Evolutionary conservation across 192 early-diverging fungal genomes (phyloP).

Genomic region (Linnemannia exigua): DNA sequence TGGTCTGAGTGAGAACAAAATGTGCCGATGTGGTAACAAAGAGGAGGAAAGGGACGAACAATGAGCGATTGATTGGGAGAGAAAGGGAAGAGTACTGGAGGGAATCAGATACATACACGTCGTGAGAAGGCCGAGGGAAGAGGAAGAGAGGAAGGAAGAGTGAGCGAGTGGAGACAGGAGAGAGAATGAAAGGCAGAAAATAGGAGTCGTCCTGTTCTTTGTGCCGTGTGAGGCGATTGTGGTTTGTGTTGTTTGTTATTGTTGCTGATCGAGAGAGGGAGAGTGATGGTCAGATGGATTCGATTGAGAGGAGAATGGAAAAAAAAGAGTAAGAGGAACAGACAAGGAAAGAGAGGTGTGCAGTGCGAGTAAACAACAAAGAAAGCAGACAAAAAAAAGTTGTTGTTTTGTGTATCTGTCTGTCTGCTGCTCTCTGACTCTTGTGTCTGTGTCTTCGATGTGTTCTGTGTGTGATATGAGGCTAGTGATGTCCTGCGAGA

Average conservation of each 20-base stretch:
- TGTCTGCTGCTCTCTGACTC: not conserved
- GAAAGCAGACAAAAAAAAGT: not conserved
- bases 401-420: not conserved
- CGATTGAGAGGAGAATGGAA: not conserved
- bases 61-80: not conserved
- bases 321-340: not conserved
- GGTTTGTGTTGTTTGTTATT: not conserved
- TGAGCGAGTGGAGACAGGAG: not conserved
- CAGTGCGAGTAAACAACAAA: not conserved
- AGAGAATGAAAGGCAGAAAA: not conserved
- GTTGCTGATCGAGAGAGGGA: not conserved
- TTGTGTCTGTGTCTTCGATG: no score
- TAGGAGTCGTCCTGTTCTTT: not conserved
- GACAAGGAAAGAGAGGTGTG: not conserved
- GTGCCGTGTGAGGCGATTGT: not conserved
- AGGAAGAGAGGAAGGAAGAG: not conserved
- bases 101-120: not conserved
- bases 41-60: not conserved
- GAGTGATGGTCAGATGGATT: not conserved
- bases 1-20: not conserved
- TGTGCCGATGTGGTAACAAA: not conserved
- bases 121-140: not conserved
- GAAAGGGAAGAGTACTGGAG: not conserved
- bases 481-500: not conserved
- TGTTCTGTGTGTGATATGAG: not conserved